Evolutionary conservation across 2,329 filamentous ascomycete genomes (phyloP).

Genomic region (Aspergillus fischeri): DNA sequence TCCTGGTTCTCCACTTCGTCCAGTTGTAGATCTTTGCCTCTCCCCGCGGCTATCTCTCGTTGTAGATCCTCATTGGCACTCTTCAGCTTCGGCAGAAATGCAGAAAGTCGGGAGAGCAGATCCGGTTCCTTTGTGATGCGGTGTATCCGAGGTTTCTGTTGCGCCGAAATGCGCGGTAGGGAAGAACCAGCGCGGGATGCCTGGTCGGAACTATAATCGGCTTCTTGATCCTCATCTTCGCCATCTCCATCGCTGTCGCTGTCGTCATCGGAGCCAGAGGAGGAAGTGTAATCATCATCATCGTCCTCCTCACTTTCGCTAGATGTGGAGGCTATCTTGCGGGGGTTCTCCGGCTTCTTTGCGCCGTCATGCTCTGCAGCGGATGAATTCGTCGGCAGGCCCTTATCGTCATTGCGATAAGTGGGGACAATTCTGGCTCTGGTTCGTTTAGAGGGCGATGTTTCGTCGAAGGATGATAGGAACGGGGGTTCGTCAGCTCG

Average conservation of each 20-base stretch:
- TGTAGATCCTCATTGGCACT: constrained; percentile 42
- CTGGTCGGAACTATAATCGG: constrained; percentile 1
- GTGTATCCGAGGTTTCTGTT: constrained; percentile 32
- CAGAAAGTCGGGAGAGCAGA: constrained; percentile 35
- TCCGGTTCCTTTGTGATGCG: constrained; percentile 23
- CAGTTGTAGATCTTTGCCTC: constrained; percentile 27
- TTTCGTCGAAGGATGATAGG: background rate
- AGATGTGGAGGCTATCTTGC: background rate
- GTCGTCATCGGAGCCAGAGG: constrained; percentile 22
- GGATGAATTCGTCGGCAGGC: background rate
- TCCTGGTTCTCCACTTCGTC: constrained; percentile 33
- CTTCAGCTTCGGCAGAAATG: constrained; percentile 42
- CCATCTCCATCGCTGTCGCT: constrained; percentile 21
- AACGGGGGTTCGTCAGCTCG: constrained; percentile 6
- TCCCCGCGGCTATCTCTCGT: constrained; percentile 33
- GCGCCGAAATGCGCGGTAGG: constrained; percentile 27
- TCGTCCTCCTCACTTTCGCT: constrained; percentile 5
- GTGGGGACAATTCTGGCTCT: background rate
- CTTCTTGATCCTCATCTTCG: constrained; percentile 8
- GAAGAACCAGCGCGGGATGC: constrained; percentile 1
- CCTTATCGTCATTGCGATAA: background rate
- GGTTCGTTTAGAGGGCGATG: constrained; percentile 7
- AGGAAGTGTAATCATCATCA: constrained; percentile 21
- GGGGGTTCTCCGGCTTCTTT: constrained; percentile 2
- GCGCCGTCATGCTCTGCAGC: background rate